Conservation (phyloP, 2,329 filamentous ascomycete genomes). For the Alternaria viburni region DNA sequence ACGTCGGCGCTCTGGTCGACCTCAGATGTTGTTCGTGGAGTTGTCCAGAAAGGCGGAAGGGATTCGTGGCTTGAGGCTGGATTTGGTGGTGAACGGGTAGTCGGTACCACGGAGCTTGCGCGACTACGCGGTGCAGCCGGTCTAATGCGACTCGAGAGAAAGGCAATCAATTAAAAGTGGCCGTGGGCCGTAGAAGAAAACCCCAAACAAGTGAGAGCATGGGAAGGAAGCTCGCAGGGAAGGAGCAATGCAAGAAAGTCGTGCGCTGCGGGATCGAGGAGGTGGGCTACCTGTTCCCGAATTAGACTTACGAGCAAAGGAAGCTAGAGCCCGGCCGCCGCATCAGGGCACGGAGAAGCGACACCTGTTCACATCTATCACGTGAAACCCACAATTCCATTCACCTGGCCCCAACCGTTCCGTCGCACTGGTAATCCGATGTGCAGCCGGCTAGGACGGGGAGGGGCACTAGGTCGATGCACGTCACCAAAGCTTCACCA, state of each 20-base stretch:
- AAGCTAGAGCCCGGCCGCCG: constrained; percentile 18
- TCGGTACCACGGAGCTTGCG: constrained; percentile 17
- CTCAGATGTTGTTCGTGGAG: background rate
- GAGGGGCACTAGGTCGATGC: background rate
- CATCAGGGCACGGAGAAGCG: constrained; percentile 18
- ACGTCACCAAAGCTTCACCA: constrained; percentile 1
- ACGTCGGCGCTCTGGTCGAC: background rate
- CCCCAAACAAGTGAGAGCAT: constrained; percentile 15
- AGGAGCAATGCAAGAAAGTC: constrained; percentile 23
- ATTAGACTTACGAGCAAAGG: constrained; percentile 34
- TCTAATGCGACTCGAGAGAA: constrained; percentile 1
- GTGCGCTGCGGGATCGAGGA: constrained; percentile 29
- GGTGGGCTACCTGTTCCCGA: constrained; percentile 27
- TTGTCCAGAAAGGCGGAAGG: constrained; percentile 8
- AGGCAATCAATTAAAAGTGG: constrained; percentile 20
- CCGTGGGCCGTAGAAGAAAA: constrained; percentile 18
- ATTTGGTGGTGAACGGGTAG: constrained; percentile 19
- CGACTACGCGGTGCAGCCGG: constrained; percentile 6
- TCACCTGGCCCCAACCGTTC: background rate
- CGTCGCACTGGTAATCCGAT: background rate
- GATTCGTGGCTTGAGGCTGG: constrained; percentile 22
- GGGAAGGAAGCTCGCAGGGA: constrained; percentile 17
- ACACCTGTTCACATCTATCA: constrained; percentile 20
- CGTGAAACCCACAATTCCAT: constrained; percentile 14
- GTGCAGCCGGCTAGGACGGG: background rate